A percentile compares a stretch with the other conserved stretches of the same genome.
phyloP scores from a whole-genome alignment of 257 asterid genomes.

The Forsythia suspensa region DNA sequence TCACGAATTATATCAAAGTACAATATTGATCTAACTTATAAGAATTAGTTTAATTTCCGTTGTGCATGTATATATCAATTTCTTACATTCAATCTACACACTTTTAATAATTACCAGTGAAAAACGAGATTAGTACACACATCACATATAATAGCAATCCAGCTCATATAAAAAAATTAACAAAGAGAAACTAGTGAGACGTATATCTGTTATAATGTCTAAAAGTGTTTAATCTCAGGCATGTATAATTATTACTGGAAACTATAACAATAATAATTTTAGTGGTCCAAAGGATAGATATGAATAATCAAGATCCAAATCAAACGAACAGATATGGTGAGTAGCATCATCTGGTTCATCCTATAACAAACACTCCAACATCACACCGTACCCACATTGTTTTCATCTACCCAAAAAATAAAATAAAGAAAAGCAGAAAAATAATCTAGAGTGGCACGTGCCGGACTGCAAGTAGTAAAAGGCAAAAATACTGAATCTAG shows the following conservation, averaged over 20 bases:
- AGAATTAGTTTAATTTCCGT: too few species aligned
- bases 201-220: too few species aligned
- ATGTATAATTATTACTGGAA: background rate
- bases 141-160: background rate
- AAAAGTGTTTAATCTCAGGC: background rate
- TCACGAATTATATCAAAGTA: too few species aligned
- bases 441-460: conserved; percentile 30
- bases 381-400: background rate
- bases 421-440: background rate
- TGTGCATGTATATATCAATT: too few species aligned
- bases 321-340: background rate
- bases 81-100: background rate
- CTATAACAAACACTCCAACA: background rate
- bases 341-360: background rate
- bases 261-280: background rate
- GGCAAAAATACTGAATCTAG: conserved; percentile 34
- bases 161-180: background rate
- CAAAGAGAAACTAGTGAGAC: background rate
- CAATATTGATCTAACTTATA: too few species aligned
- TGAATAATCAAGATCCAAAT: background rate
- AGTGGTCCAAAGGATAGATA: background rate
- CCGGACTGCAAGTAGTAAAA: conserved; percentile 27
- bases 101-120: too few species aligned
- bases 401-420: background rate
- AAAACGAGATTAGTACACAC: too few species aligned